Evolutionary conservation across 1,139 yeast species (phyloP).

Genomic region (Yarrowia galli): DNA sequence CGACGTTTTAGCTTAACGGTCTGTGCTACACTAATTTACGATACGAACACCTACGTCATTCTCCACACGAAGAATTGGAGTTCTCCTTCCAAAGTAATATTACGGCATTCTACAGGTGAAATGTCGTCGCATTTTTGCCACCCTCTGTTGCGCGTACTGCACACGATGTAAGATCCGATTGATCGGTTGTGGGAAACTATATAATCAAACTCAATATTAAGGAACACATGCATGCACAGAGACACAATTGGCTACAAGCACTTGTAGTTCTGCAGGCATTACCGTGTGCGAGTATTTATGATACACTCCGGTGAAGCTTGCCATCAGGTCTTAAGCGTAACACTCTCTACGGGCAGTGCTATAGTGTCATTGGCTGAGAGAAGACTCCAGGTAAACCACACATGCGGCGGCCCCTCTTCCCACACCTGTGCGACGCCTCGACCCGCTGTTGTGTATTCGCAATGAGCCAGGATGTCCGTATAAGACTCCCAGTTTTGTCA

Average conservation of each 20-base stretch:
- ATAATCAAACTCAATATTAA: slow-evolving; percentile 5
- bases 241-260: too few relatives aligned
- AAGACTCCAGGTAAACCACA: not conserved
- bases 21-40: not conserved
- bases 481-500: not conserved
- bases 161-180: not conserved
- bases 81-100: not conserved
- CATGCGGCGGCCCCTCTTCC: not conserved
- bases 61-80: too few relatives aligned
- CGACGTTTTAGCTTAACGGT: slow-evolving; percentile 25
- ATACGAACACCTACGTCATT: not conserved
- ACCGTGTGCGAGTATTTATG: too few relatives aligned
- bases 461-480: not conserved
- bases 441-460: too few relatives aligned
- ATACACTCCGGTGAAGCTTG: too few relatives aligned
- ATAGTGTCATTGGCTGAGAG: too few relatives aligned
- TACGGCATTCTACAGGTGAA: not conserved
- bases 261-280: too few relatives aligned
- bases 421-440: not conserved
- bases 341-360: too few relatives aligned
- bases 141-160: not conserved
- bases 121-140: not conserved
- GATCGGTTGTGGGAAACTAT: not conserved
- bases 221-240: not conserved
- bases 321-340: too few relatives aligned